Base-by-base conservation (phyloP, 192 early-diverging fungal species). In the Diversispora eburnea region DNA sequence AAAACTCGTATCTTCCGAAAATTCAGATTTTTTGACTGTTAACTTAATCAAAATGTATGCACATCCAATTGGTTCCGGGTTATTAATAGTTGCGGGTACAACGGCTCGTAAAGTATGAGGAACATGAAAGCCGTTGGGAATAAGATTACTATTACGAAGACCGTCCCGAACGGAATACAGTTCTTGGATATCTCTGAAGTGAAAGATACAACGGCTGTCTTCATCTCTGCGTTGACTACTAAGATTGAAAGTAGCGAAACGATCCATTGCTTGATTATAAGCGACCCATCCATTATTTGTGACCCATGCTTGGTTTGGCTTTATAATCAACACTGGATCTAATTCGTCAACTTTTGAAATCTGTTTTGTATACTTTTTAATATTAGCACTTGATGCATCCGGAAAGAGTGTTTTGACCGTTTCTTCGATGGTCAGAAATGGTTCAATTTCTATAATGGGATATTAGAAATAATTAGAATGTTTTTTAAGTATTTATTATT, bases 401-500 rank as follows among this genome's bases (percentile, higher is more conserved):
- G 33, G 8, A 63, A 63, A 63, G 61, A 63, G 8, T 17, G 7
- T 43, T 63, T 63, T 63, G 61, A 63, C 39, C 10, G 17, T 46
- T 65, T 65, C 63, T 65, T 65, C 8, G 42, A 65, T 65, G 42
- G 63, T 65, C 3, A n/a, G 63, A 47, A 25, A 65, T 65, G 15
- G 33, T 25, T 64, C 41, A 64, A 45, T 19, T 64, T 64, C 62
- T 64, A 7, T 42, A 65, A 65, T 65, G 39, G 41, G 43, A 65
- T 46, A 46, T 42, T 43, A 65, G 63, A 65, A 47, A 65, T 43
- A 22, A 65, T 46, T 65, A 65, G 63, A 65, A 65, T 65, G 45
- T 65, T 47, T 17, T 33, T 33, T 33, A 65, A 65, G 43, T 58
- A 65, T 65, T 47, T 12, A 47, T 42, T 42, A 42, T 47, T 65